Evolutionary conservation across 2,329 filamentous ascomycete species (phyloP).

Genomic region (Phaeosphaeria sp.): DNA sequence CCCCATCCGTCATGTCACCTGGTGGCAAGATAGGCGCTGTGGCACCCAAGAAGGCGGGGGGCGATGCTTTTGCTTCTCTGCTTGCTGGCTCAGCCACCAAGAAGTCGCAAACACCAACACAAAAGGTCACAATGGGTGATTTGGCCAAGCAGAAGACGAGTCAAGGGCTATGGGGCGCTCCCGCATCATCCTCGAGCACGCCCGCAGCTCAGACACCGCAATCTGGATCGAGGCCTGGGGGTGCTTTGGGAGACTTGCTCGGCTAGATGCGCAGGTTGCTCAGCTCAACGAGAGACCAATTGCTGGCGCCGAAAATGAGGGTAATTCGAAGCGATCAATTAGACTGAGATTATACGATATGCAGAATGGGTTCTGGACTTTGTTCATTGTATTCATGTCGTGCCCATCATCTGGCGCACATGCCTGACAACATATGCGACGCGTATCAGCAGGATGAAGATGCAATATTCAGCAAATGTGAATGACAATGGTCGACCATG

Average conservation of each 20-base stretch:
- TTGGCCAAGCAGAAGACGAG: constrained; percentile 98
- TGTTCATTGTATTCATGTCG: neutral
- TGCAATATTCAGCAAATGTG: neutral
- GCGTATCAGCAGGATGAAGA: too few species aligned
- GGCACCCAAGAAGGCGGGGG: constrained; percentile 60
- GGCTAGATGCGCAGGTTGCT: constrained; percentile 9
- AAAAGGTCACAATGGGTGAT: constrained; percentile 82
- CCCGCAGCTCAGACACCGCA: constrained; percentile 34
- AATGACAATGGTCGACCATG: neutral
- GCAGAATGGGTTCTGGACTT: neutral
- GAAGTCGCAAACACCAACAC: constrained; percentile 68
- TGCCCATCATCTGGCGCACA: too few species aligned
- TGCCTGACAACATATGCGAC: too few species aligned
- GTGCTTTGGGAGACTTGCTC: constrained; percentile 45
- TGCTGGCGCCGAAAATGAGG: neutral
- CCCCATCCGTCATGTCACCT: constrained; percentile 53
- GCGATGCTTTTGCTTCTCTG: constrained; percentile 88
- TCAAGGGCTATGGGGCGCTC: constrained; percentile 89
- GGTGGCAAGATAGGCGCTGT: constrained; percentile 48
- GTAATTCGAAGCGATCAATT: neutral
- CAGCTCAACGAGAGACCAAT: neutral
- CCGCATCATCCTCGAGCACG: constrained; percentile 53
- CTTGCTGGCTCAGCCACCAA: constrained; percentile 81
- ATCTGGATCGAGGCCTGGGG: constrained; percentile 43
- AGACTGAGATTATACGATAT: neutral